A percentile compares a stretch with the other conserved stretches of the same genome.
Conservation (phyloP, 1,284 basidiomycete species). For the Fistulinella cinereoalba region DNA sequence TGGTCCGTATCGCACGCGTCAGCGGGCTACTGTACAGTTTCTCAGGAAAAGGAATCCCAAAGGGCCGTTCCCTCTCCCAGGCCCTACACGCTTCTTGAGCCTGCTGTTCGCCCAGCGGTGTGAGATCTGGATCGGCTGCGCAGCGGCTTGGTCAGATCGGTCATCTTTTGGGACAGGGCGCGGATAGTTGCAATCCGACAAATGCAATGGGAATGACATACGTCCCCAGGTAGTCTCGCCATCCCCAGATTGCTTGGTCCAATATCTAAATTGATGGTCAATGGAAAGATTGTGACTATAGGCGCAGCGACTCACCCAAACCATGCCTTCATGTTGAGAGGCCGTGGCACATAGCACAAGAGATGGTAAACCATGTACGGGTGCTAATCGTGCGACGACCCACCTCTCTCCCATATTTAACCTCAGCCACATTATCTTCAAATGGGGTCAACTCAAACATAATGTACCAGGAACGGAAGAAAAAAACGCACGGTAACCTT, state of each 20-base stretch:
- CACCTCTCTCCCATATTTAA: slow-evolving; percentile 65
- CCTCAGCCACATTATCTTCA: slow-evolving; percentile 70
- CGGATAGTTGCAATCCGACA: no score
- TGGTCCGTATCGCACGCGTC: slow-evolving; percentile 68
- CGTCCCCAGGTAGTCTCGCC: slow-evolving; percentile 77
- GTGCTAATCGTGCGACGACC: slow-evolving; percentile 19
- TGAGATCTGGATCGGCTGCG: slow-evolving; percentile 80
- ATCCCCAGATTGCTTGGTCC: slow-evolving; percentile 69
- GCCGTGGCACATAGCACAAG: no score
- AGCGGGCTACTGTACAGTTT: slow-evolving; percentile 72
- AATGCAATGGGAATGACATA: slow-evolving; percentile 36
- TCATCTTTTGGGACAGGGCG: no score
- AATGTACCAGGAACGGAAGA: no score
- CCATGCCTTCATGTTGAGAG: slow-evolving; percentile 48
- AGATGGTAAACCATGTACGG: no score
- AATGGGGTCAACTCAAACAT: neutral
- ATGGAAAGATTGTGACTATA: neutral
- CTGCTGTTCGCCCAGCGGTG: slow-evolving; percentile 62
- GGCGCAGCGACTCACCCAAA: slow-evolving; percentile 43
- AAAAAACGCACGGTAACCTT: slow-evolving; percentile 47
- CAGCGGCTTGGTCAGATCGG: slow-evolving; percentile 4
- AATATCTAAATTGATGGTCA: slow-evolving; percentile 44
- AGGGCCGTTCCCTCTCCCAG: slow-evolving; percentile 57
- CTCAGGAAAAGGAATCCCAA: slow-evolving; percentile 59
- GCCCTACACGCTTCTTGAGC: slow-evolving; percentile 51